Base-by-base conservation (phyloP, 2,329 filamentous ascomycete genomes). In the Zymoseptoria crescenta region DNA sequence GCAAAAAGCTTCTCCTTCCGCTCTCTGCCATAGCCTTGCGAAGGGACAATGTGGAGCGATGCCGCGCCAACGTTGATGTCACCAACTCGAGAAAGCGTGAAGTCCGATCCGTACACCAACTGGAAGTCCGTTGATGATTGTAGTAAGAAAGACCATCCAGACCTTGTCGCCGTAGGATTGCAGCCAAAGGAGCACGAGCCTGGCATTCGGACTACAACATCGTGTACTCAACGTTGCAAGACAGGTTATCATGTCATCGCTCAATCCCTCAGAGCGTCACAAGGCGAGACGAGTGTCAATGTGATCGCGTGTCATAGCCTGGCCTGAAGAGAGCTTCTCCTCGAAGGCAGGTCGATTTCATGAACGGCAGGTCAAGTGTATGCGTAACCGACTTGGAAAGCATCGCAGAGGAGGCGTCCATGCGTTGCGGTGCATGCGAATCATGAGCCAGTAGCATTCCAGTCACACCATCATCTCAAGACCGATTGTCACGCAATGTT, bases 391-490 rank as follows among this genome's bases (percentile, higher is more conserved):
- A 58, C 55, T 56, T 56, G 58, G 60, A 58, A 55, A 62, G 60
- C 58, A 62, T 60, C 59, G 59, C 51, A 59, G 49, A 59, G 53
- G 51, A 59, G 10, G 13, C 35, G 35, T 45, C 35, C 13, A 45
- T 45, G 35, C 35, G 16, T 13, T 45, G 35, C 35, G 3, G 35
- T 45, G 35, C 35, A 45, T 16, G 13, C 35, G 27, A 51, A 21
- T 8, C 27, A 48, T 53, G 28, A 53, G 54, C 61, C 58, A 52
- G 56, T 53, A 56, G 60, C 62, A 52, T 56, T 45, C 51, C 52
- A 56, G 59, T 65, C 62, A 61, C 57, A 58, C 63, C 60, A 64
- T 65, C 62, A 62, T 59, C 59, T 52, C 51, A 52, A 28, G 20
- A 19, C 8, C 29, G 21, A 52, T 30, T 19, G 55, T 65, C 63